phyloP scores from a whole-genome alignment of 176 grass and related monocot genomes.

The Aegilops umbellulata region DNA sequence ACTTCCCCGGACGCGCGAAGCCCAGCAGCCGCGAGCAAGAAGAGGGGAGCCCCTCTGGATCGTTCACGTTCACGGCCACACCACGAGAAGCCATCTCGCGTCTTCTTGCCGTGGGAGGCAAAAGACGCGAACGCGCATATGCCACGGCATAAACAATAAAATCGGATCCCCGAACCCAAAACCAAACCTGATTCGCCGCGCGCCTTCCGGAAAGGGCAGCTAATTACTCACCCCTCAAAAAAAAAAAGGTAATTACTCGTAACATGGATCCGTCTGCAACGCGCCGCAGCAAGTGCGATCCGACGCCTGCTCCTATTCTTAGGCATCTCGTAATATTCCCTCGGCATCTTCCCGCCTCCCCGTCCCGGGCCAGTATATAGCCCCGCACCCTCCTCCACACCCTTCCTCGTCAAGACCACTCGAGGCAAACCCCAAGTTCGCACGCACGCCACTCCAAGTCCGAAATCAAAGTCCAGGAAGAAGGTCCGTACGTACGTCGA shows the following conservation, averaged over 20 bases:
- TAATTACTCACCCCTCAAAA: too few species aligned
- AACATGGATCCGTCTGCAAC: too few species aligned
- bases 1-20: too few species aligned
- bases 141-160: neutral
- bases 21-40: too few species aligned
- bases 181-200: neutral
- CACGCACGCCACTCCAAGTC: too few species aligned
- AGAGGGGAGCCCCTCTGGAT: too few species aligned
- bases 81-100: neutral
- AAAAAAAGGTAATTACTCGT: too few species aligned
- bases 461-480: neutral
- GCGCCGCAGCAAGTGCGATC: neutral
- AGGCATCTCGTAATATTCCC: conserved; percentile 63
- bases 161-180: neutral
- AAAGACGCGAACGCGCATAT: neutral
- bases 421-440: too few species aligned
- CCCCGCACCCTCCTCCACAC: neutral
- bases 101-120: neutral
- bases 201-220: neutral
- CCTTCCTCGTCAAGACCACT: too few species aligned
- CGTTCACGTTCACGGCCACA: too few species aligned
- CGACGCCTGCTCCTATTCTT: neutral
- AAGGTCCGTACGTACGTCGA: neutral
- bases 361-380: conserved; percentile 22
- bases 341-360: conserved; percentile 48